These are phyloP conservation scores for Lactifluus hygrophoroides DNA, from an alignment of 768 basidiomycete genomes.

Conservation along the genomic window DNA sequence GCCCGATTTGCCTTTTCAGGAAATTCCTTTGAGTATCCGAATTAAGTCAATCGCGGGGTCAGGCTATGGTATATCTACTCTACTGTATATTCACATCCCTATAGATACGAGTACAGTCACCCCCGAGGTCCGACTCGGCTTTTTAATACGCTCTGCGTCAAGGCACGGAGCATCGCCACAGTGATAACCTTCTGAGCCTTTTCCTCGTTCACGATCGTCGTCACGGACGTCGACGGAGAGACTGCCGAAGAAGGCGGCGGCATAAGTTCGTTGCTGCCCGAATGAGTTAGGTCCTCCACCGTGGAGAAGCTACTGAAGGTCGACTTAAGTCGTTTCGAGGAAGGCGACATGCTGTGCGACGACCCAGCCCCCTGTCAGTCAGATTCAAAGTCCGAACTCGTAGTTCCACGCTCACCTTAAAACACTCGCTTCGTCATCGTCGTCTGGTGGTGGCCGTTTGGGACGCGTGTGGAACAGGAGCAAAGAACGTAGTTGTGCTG, in stretches of 20 bases:
- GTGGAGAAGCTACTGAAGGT: constrained; percentile 13
- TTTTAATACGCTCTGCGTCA: constrained; percentile 12
- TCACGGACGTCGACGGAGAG: constrained; percentile 14
- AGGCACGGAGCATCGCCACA: constrained; percentile 20
- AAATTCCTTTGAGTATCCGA: constrained; percentile 3
- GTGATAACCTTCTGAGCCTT: constrained; percentile 8
- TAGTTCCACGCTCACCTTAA: constrained; percentile 8
- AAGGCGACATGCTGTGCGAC: constrained; percentile 11
- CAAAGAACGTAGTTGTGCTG: constrained; percentile 8
- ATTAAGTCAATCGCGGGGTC: not conserved
- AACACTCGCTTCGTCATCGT: constrained; percentile 15
- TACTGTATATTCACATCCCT: too few relatives aligned
- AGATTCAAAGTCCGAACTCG: not conserved
- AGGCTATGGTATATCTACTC: not conserved
- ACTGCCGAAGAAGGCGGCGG: constrained; percentile 14
- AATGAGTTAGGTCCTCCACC: not conserved
- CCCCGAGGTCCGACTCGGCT: not conserved
- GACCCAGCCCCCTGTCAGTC: not conserved
- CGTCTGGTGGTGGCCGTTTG: constrained; percentile 19
- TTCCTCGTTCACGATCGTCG: constrained; percentile 13
- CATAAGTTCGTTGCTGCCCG: not conserved
- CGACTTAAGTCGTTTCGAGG: constrained; percentile 18
- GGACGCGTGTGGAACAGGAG: constrained; percentile 17
- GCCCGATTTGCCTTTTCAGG: constrained; percentile 9
- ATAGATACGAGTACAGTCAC: not conserved